Evolutionary conservation across 495 filamentous ascomycete species (phyloP), one percentile per base, ranked within the genome.

Genomic region (Aspergillus incahuasiensis): DNA sequence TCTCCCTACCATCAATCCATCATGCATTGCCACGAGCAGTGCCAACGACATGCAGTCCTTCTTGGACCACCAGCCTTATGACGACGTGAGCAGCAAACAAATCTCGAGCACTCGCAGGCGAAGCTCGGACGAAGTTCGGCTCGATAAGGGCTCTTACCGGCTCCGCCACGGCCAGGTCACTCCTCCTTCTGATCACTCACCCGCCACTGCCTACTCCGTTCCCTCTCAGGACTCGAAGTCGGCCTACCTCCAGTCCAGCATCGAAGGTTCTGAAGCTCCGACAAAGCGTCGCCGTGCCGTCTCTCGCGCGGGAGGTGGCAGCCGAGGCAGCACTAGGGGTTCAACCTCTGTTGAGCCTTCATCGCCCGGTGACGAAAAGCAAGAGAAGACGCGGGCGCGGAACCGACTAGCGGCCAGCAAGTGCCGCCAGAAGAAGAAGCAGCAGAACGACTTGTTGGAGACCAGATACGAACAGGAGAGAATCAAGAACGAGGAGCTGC

Each of bases 371-470:
- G 65, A 69, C 19, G 60, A 57, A 1, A 39, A 56, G 22, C 21
- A 71, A 15, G 63, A 69, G 28, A 73, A 74, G 76, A 84, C 89
- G 64, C 78, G 94, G 24, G 88, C 94, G 63, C 82, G 88, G 21
- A 96, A 96, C 63, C 82, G 91, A 5, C 65, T 91, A 5, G 91
- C 91, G 5, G 91, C 91, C 0, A 89, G 82, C 69, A 96, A 95
- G 61, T 95, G 90, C 64, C 82, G 91, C 2, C 83, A 87, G 66
- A 92, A 92, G 77, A 92, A 43, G 28, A 52, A 52, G 49, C 22
- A 18, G 19, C 38, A 41, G 7, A 32, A 52, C 19, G 6, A 6
- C 0, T 1, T 30, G 19, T 19, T 52, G 32, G 32, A 48, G 20
- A 46, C n/a, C 34, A 32, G 19, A 32, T 48, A 30, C 43, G 18